Evolutionary conservation across 2,329 filamentous ascomycete genomes (phyloP).

Genomic region (Fusarium heterosporum): DNA sequence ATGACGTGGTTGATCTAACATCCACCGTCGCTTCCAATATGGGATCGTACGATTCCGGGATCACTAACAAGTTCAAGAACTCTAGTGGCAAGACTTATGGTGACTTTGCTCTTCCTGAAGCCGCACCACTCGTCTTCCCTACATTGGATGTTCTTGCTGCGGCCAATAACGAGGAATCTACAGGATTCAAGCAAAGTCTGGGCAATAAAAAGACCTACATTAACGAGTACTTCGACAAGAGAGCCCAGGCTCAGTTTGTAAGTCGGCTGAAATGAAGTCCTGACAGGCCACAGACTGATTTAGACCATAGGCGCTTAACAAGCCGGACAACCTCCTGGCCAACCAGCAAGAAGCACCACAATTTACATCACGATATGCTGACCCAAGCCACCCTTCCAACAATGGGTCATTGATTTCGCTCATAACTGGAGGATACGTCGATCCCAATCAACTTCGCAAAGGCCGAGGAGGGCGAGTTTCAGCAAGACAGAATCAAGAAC

Average conservation of each 20-base stretch:
- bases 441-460: neutral
- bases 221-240: conserved; percentile 9
- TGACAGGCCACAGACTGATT: neutral
- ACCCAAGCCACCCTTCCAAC: conserved; percentile 14
- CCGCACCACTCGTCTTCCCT: conserved; percentile 55
- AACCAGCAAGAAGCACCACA: conserved; percentile 14
- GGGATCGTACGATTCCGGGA: neutral
- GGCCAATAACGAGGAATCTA: conserved; percentile 10
- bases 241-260: conserved; percentile 20
- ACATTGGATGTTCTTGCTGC: conserved; percentile 17
- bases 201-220: conserved; percentile 9
- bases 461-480: neutral
- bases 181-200: conserved; percentile 5
- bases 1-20: conserved; percentile 40
- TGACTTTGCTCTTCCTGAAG: conserved; percentile 56
- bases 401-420: conserved; percentile 12
- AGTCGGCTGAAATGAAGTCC: neutral
- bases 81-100: conserved; percentile 25
- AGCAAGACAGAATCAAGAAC: neutral
- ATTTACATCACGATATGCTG: conserved; percentile 15
- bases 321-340: conserved; percentile 4
- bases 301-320: neutral
- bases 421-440: conserved; percentile 14
- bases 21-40: conserved; percentile 5
- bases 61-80: conserved; percentile 13